Evolutionary conservation across 2,329 filamentous ascomycete genomes (phyloP), one percentile per base, ranked within the genome.

Genomic region (Sclerotinia sclerotiorum): DNA sequence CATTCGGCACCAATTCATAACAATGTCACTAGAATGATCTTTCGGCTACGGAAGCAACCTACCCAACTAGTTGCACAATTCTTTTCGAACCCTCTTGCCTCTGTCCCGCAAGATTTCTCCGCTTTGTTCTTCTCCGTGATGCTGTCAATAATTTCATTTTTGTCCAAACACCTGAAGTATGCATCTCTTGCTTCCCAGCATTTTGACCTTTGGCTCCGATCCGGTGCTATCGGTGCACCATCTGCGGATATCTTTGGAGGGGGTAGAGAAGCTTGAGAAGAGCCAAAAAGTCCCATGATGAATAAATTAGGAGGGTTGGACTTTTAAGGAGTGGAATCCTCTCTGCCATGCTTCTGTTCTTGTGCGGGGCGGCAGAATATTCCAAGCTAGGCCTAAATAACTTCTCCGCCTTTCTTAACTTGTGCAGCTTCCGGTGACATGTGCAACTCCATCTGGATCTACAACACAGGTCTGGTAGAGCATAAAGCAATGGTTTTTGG

Each of bases 1-100:
- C n/a, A 27, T 27, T 42, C 10, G 21, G 21, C 32, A 11, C 32
- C 11, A 21, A 42, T 39, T 42, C 11, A 24, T 24, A n/a, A 42
- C 1, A 51, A 21, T 4, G 21, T 17, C 29, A 63, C 46, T 39
- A 21, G 15, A 17, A 35, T 17, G 19, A 49, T 61, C 58, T 24
- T 35, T 35, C 21, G 8, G 2, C 21, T 21, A 11, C 21, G 13
- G 49, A 42, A 2, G 5, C 6, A 24, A 85, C 90, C 74, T 81
- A 96, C 95, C 95, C 95, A 99, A 78, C 93, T 94, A 69, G 84
- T 85, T 24, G 93, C 93, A 79, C 95, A 99, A 77, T 94, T 91
- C 74, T 85, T 84, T 80, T 97, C 93, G 76, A 98, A 97, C 68
- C 83, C 85, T 64, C 80, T 81, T 63, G 88, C 80, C 74, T 91